Evolutionary conservation across 1,284 basidiomycete species (phyloP).

Genomic region (Cryptococcus sp.): DNA sequence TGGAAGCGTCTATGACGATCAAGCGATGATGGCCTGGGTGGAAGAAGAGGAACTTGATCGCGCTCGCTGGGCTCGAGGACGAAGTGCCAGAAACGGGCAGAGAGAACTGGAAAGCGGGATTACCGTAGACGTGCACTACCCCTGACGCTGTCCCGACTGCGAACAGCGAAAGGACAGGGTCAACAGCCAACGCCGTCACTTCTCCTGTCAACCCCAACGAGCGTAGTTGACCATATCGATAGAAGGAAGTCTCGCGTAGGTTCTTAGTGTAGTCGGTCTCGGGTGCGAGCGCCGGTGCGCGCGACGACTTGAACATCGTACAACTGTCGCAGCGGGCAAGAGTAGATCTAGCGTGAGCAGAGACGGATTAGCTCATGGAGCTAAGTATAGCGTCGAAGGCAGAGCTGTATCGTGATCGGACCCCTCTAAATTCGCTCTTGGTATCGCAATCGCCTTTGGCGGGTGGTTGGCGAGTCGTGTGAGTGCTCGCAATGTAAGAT

Average conservation of each 20-base stretch:
- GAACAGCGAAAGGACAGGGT: conserved; percentile 71
- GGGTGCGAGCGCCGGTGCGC: conserved; percentile 32
- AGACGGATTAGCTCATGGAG: no score
- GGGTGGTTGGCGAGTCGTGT: no score
- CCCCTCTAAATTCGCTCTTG: no score
- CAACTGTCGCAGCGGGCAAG: no score
- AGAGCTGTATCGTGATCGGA: no score
- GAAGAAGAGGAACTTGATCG: conserved; percentile 50
- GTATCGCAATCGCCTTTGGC: no score
- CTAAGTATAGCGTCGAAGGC: no score
- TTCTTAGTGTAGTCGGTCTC: conserved; percentile 48
- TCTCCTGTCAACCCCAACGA: conserved; percentile 55
- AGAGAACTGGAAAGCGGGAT: conserved; percentile 45
- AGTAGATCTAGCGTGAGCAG: no score
- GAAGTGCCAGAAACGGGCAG: conserved; percentile 37
- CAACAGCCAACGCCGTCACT: conserved; percentile 64
- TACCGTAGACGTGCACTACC: conserved; percentile 48
- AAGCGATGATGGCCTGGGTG: conserved; percentile 48
- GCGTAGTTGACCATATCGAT: conserved; percentile 50
- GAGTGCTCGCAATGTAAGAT: no score
- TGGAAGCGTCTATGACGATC: conserved; percentile 43
- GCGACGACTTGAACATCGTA: conserved; percentile 47
- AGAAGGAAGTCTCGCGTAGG: conserved; percentile 48
- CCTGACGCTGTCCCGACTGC: conserved; percentile 62
- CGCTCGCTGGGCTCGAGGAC: conserved; percentile 18